Evolutionary conservation across 352 stramenopile genomes (phyloP).

Genomic region (Phytopythium aichiense): DNA sequence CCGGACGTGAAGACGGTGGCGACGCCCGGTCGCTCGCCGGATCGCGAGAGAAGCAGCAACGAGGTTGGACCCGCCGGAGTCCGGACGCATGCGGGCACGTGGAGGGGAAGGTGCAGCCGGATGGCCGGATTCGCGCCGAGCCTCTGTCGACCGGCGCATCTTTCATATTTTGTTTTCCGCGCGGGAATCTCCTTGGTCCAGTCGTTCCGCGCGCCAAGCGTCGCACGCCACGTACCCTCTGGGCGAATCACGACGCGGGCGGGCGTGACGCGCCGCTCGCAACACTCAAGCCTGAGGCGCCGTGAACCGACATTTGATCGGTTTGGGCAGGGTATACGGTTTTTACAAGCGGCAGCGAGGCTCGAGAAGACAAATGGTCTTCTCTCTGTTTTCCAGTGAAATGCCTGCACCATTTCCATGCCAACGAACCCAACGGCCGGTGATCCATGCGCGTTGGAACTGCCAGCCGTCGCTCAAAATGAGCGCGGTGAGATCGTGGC

Average conservation of each 20-base stretch:
- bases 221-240: constrained; percentile 11
- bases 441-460: too few relatives aligned
- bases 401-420: too few relatives aligned
- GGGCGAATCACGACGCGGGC: constrained; percentile 4
- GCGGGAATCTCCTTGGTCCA: constrained; percentile 2
- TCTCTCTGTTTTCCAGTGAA: too few relatives aligned
- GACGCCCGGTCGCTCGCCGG: background rate
- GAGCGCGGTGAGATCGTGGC: too few relatives aligned
- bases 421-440: too few relatives aligned
- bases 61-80: too few relatives aligned
- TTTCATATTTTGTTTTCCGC: constrained; percentile 4
- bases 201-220: constrained; percentile 5
- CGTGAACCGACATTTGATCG: too few relatives aligned
- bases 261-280: constrained; percentile 3
- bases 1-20: background rate
- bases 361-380: too few relatives aligned
- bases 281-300: background rate
- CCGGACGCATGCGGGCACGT: background rate
- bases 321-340: too few relatives aligned
- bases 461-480: too few relatives aligned
- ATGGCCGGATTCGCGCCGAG: background rate
- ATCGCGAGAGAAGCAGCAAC: background rate
- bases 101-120: background rate
- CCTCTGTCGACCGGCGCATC: background rate
- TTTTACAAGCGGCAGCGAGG: too few relatives aligned